Evolutionary conservation across 495 filamentous ascomycete species (phyloP).

Genomic region (Aspergillus egyptiacus): DNA sequence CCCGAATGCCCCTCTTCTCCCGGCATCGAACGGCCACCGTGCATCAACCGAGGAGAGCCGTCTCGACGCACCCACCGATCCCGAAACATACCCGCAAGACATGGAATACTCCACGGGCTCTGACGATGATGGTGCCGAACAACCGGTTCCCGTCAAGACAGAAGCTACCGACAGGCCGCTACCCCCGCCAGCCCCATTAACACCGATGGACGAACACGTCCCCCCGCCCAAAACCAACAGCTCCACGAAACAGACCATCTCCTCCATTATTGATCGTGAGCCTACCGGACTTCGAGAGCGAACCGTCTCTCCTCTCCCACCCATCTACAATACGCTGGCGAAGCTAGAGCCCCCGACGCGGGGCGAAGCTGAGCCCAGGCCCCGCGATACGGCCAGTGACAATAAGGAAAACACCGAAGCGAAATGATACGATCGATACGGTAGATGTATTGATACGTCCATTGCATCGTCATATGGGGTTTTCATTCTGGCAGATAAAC

Average conservation of each 20-base stretch:
- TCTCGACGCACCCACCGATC: slow-evolving; percentile 24
- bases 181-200: slow-evolving; percentile 15
- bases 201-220: slow-evolving; percentile 14
- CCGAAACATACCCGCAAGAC: slow-evolving; percentile 29
- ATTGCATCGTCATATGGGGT: background rate
- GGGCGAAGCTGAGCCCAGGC: slow-evolving; percentile 27
- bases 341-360: slow-evolving; percentile 22
- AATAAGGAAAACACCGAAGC: slow-evolving; percentile 20
- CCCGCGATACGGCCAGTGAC: slow-evolving; percentile 16
- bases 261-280: slow-evolving; percentile 41
- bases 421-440: slow-evolving; percentile 13
- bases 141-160: slow-evolving; percentile 28
- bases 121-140: slow-evolving; percentile 25
- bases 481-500: slow-evolving; percentile 2
- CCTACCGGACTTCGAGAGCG: slow-evolving; percentile 26
- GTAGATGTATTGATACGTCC: no score
- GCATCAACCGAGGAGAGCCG: slow-evolving; percentile 38
- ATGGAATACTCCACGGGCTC: slow-evolving; percentile 34
- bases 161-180: slow-evolving; percentile 25
- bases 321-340: slow-evolving; percentile 12
- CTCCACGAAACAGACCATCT: slow-evolving; percentile 42
- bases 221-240: slow-evolving; percentile 19
- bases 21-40: slow-evolving; percentile 30
- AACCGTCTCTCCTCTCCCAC: slow-evolving; percentile 16
- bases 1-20: slow-evolving; percentile 37